phyloP scores from a whole-genome alignment of 1,139 yeast genomes.

The Debaryomyces subglobosus region DNA sequence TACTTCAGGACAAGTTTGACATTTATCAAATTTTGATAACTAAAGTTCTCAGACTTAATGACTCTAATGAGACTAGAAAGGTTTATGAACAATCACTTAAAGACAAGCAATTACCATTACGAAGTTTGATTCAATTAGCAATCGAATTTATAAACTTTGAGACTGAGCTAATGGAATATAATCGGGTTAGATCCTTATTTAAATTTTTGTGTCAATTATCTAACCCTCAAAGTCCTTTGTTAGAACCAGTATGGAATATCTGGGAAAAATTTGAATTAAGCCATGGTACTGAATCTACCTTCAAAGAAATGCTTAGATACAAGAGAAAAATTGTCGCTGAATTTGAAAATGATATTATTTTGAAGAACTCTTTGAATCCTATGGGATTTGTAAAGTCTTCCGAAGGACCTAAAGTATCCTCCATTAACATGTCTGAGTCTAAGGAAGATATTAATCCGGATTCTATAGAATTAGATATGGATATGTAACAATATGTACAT shows the following conservation, averaged over 20 bases:
- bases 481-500: constrained; percentile 18
- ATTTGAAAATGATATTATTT: constrained; percentile 33
- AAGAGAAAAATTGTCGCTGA: constrained; percentile 46
- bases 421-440: constrained; percentile 9
- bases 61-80: constrained; percentile 19
- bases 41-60: constrained; percentile 16
- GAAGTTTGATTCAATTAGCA: constrained; percentile 35
- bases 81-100: constrained; percentile 20
- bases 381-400: constrained; percentile 60
- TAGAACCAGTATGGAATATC: constrained; percentile 50
- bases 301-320: constrained; percentile 71
- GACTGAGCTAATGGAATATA: constrained; percentile 45
- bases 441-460: constrained; percentile 54
- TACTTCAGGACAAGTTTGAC: constrained; percentile 26
- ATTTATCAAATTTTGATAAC: constrained; percentile 21
- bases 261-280: constrained; percentile 80
- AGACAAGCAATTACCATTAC: constrained; percentile 26
- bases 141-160: constrained; percentile 53
- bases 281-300: constrained; percentile 70
- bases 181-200: constrained; percentile 65
- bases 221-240: constrained; percentile 20
- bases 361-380: constrained; percentile 36
- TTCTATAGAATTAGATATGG: constrained; percentile 67
- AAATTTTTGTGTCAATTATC: constrained; percentile 35
- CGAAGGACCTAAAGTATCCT: constrained; percentile 1